phyloP scores from a whole-genome alignment of 1,284 basidiomycete species.

The Polyporus tsugae region DNA sequence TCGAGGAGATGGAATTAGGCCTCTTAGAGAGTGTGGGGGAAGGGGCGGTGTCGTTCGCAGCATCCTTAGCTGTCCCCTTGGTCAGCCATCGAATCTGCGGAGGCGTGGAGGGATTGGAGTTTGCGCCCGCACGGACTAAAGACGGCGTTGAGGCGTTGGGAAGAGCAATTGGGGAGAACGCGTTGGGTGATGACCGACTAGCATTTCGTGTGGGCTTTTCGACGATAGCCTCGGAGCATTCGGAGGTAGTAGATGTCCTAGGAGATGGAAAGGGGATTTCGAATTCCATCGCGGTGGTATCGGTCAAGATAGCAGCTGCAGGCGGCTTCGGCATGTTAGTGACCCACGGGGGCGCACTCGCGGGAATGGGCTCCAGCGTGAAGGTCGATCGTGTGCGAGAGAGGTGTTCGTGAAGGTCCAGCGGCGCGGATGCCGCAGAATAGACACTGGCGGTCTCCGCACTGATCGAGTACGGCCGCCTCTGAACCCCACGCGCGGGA shows the following conservation, averaged over 20 bases:
- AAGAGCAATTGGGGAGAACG: constrained; percentile 17
- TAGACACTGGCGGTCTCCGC: constrained; percentile 49
- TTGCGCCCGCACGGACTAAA: constrained; percentile 15
- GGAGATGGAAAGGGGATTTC: constrained; percentile 6
- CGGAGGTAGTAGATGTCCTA: constrained; percentile 4
- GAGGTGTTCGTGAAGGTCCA: constrained; percentile 40
- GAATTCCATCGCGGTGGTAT: background rate
- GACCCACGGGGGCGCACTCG: constrained; percentile 26
- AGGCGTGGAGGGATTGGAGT: constrained; percentile 20
- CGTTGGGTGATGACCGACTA: background rate
- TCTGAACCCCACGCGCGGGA: constrained; percentile 12
- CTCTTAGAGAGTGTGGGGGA: constrained; percentile 10
- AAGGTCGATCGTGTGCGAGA: constrained; percentile 31
- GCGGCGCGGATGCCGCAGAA: constrained; percentile 48
- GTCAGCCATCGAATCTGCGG: constrained; percentile 29
- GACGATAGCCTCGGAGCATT: constrained; percentile 9
- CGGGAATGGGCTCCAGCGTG: constrained; percentile 25
- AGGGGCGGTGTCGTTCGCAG: constrained; percentile 1
- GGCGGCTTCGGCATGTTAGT: constrained; percentile 25
- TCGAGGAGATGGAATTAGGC: constrained; percentile 24
- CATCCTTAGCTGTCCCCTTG: constrained; percentile 5
- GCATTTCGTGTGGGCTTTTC: background rate
- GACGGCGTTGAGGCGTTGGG: constrained; percentile 11
- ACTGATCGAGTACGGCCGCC: constrained; percentile 32
- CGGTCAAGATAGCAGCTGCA: constrained; percentile 17